Evolutionary conservation across 2,329 filamentous ascomycete species (phyloP), one percentile per base, ranked within the genome.

Genomic region (Fusarium coicis): DNA sequence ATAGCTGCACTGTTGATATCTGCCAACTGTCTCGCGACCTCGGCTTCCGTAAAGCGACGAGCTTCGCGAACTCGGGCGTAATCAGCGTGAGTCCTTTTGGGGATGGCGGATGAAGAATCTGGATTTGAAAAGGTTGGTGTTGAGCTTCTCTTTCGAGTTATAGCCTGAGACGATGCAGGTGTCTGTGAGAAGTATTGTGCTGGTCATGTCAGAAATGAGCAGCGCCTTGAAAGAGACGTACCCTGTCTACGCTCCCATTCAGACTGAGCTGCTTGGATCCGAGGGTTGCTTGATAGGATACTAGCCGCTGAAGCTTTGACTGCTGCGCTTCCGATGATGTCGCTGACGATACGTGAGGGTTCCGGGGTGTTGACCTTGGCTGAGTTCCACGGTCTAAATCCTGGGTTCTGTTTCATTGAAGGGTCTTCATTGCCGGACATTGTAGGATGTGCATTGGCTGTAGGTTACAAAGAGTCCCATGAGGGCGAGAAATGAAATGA

Each of bases 251-350:
- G 54, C 60, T 79, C 77, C 82, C 82, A 83, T 19, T 77, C 60
- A 37, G 68, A 69, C 61, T 82, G 81, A 23, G 79, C 63, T 7
- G 74, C 76, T 53, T 75, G 26, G 9, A 83, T 81, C 32, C 66
- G 76, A 34, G 76, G 63, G 34, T 69, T 66, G 10, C 49, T 53
- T 4, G 74, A 58, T 57, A 79, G 26, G 7, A 59, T 32, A 7
- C 39, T 49, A 39, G 49, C 34, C 16, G 46, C 46, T 21, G 66
- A 55, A 12, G 66, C 28, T 39, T 72, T 70, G 0, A 47, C 21
- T 5, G 62, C 52, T 36, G 53, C 57, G 14, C 50, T 44, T 21
- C 57, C 57, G 1, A 69, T 7, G 11, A 75, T 67, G n/a, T 80
- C 75, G 62, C 76, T 81, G 11, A 74, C 72, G 23, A 80, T 71